These are phyloP conservation scores for Xylaria multiplex DNA, from an alignment of 2,329 filamentous ascomycete genomes.

Conservation along the genomic window DNA sequence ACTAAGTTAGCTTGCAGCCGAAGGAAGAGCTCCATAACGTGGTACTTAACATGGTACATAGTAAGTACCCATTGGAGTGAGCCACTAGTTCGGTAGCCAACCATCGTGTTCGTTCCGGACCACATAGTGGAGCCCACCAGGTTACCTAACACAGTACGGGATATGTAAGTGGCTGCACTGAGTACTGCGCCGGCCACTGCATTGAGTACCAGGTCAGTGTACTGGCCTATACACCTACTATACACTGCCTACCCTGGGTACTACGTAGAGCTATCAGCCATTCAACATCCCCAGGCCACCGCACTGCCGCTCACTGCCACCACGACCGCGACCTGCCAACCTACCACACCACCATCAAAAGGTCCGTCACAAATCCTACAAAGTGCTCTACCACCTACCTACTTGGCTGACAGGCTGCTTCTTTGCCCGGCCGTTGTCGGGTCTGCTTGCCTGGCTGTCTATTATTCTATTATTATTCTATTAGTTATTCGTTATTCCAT, in stretches of 20 bases:
- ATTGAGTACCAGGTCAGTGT: no score
- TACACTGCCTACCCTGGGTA: no score
- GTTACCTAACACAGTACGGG: no score
- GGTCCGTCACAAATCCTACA: conserved; percentile 14
- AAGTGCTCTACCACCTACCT: background rate
- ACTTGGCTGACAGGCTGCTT: conserved; percentile 14
- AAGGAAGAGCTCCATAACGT: no score
- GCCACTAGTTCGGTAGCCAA: conserved; percentile 35
- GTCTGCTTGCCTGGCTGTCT: conserved; percentile 7
- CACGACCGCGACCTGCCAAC: conserved; percentile 3
- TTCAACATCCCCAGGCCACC: background rate
- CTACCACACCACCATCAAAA: conserved; percentile 13
- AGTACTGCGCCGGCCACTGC: no score
- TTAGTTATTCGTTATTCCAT: no score
- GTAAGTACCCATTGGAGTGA: conserved; percentile 18
- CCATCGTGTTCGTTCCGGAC: conserved; percentile 27
- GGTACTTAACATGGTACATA: no score
- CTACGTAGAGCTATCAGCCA: no score
- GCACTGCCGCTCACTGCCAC: conserved; percentile 4
- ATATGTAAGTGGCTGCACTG: background rate
- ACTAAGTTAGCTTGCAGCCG: conserved; percentile 1
- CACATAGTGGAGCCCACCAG: conserved; percentile 34
- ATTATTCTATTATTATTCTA: no score
- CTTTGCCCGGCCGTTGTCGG: conserved; percentile 10
- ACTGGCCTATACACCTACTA: no score